Base-by-base conservation (phyloP, 257 asterid species). In the Plectranthus barbatus region DNA sequence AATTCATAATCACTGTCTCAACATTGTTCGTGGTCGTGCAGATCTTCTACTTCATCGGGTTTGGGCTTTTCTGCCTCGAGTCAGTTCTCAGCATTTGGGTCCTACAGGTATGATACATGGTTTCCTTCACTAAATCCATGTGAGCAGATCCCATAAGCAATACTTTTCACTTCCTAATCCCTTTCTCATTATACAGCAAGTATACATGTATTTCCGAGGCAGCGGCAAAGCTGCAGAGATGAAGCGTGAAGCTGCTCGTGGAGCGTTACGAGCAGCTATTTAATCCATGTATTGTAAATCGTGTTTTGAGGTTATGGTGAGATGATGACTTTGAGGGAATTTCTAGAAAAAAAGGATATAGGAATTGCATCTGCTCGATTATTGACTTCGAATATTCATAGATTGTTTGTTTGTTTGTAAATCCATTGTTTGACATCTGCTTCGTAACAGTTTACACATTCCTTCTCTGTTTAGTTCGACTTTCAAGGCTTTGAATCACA, bases 31-130 rank as follows among this genome's bases (percentile, higher is more conserved):
- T 48, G 29, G 40, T 59, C 31, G 5, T 26, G 54, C 78, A 93
- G 99, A 39, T 90, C 60, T 93, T 93, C 86, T 93, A 93, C 79
- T 93, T 93, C 80, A 81, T 93, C 48, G 99, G 99, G 15, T 93
- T 93, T 19, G 97, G 95, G 47, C 79, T 93, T 5, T 93, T 93
- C 83, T 84, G 96, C 75, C 77, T 90, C 1, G 99, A 93, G 73
- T 77, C 99, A 14, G 80, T 87, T 39, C 80, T 93, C 65, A 93
- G 95, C 84, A 42, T 93, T 56, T 93, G 99, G 97, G 99, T 93
- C 73, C 84, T 93, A 72, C 99, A 91, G 98, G 97, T 91, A 19
- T 6, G 40, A 7, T 42, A 18, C 29, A 36, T 59, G 7, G 40
- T 52, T 26, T 41, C 24, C 45, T n/a, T n/a, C n/a, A n/a, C n/a